A percentile compares a stretch with the other conserved stretches of the same genome.
These are phyloP conservation scores for Apiospora saccharicola DNA, from an alignment of 2,329 filamentous ascomycete genomes.

Conservation along the genomic window DNA sequence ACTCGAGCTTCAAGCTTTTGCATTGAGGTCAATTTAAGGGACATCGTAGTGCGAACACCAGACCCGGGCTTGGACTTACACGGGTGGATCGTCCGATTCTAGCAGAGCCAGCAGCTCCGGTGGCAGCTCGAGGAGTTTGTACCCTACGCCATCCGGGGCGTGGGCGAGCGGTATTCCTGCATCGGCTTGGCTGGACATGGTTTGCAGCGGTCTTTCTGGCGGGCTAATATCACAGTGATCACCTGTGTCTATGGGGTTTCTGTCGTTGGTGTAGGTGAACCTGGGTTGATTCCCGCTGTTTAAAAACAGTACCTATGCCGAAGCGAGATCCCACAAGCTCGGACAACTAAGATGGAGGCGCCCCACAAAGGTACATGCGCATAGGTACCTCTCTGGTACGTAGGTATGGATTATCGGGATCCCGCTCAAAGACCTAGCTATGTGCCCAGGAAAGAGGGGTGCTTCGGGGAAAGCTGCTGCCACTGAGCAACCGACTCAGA, in stretches of 20 bases:
- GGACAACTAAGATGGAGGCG: not conserved
- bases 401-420: no score
- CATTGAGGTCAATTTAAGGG: slow-evolving; percentile 30
- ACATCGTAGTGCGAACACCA: not conserved
- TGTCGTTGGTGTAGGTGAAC: not conserved
- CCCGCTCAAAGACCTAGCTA: no score
- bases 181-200: slow-evolving; percentile 43
- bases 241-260: not conserved
- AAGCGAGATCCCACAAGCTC: not conserved
- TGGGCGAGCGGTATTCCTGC: slow-evolving; percentile 60
- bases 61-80: slow-evolving; percentile 48
- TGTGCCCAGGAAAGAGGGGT: not conserved
- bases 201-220: not conserved
- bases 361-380: not conserved
- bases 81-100: slow-evolving; percentile 60
- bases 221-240: not conserved
- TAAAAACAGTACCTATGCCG: not conserved
- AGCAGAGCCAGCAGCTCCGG: slow-evolving; percentile 63
- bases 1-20: slow-evolving; percentile 55
- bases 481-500: not conserved
- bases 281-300: not conserved
- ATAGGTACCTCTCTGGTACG: no score
- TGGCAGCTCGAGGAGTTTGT: slow-evolving; percentile 69
- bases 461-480: not conserved
- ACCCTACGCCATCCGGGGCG: slow-evolving; percentile 56